Evolutionary conservation across 164 flowering plant species (phyloP).

Genomic region (Berberis vulgaris): DNA sequence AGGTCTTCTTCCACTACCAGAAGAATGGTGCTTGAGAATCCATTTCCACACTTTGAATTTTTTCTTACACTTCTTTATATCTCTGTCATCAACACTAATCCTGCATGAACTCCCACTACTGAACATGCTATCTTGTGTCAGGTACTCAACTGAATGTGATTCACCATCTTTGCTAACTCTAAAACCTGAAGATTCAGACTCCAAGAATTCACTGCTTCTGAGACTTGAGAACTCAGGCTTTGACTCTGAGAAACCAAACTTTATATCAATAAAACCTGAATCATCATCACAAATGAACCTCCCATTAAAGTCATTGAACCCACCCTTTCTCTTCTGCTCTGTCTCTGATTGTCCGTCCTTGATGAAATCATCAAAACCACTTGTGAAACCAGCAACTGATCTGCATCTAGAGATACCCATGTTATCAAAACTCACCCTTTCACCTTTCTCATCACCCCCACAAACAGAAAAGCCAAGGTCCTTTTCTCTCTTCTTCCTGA

Average conservation of each 20-base stretch:
- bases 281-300: slow-evolving; percentile 28
- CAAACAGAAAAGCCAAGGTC: slow-evolving; percentile 11
- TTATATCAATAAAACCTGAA: slow-evolving; percentile 55
- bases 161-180: slow-evolving; percentile 19
- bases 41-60: slow-evolving; percentile 56
- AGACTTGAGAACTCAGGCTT: slow-evolving; percentile 17
- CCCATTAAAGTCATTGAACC: slow-evolving; percentile 11
- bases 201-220: slow-evolving; percentile 14
- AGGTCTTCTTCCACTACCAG: slow-evolving; percentile 6
- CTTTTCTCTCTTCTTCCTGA: slow-evolving; percentile 33
- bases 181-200: slow-evolving; percentile 18
- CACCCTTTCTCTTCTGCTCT: slow-evolving; percentile 20
- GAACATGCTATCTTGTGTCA: slow-evolving; percentile 11
- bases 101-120: slow-evolving; percentile 41
- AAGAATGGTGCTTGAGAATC: slow-evolving; percentile 37
- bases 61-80: slow-evolving; percentile 30
- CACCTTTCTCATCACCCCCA: slow-evolving; percentile 32
- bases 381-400: slow-evolving; percentile 55
- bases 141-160: slow-evolving; percentile 8
- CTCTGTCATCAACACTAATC: slow-evolving; percentile 36
- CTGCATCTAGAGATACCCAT: slow-evolving; percentile 39
- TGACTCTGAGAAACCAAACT: slow-evolving; percentile 35
- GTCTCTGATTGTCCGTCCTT: slow-evolving; percentile 15
- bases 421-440: slow-evolving; percentile 30
- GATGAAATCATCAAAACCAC: slow-evolving; percentile 20